Conservation (phyloP, 1,139 yeast genomes). For the Debaryomyces fabryi region DNA sequence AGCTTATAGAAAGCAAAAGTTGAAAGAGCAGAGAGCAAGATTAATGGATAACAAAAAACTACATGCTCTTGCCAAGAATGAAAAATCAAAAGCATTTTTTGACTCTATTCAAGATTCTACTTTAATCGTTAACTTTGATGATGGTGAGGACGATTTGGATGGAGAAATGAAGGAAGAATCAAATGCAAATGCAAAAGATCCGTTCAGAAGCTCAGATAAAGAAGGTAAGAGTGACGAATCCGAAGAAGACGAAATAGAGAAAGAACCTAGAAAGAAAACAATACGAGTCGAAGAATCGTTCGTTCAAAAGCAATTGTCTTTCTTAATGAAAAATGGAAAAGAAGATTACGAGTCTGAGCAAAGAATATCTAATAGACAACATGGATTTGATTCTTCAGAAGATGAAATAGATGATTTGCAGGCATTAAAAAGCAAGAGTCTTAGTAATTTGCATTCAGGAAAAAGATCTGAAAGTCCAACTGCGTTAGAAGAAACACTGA, state of each 20-base stretch:
- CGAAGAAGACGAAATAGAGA: constrained; percentile 16
- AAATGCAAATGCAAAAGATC: not conserved
- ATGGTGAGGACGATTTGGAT: constrained; percentile 30
- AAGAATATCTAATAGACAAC: constrained; percentile 36
- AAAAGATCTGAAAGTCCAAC: constrained; percentile 25
- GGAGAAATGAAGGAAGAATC: constrained; percentile 17
- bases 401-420: constrained; percentile 49
- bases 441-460: constrained; percentile 32
- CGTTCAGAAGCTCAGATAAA: constrained; percentile 7
- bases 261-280: constrained; percentile 23
- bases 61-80: constrained; percentile 48
- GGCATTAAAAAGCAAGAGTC: constrained; percentile 50
- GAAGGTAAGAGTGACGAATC: constrained; percentile 17
- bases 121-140: constrained; percentile 26
- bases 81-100: constrained; percentile 74
- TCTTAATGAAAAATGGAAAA: constrained; percentile 47
- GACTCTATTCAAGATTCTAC: constrained; percentile 62
- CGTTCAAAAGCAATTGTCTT: constrained; percentile 67
- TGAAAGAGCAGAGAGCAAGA: constrained; percentile 57
- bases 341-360: constrained; percentile 40
- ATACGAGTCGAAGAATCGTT: constrained; percentile 52
- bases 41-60: constrained; percentile 56
- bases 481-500: constrained; percentile 12
- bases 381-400: constrained; percentile 37
- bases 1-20: constrained; percentile 53